Evolutionary conservation across 176 grass and related monocot species (phyloP), one percentile per base, ranked within the genome.

Genomic region (Carex parvula): DNA sequence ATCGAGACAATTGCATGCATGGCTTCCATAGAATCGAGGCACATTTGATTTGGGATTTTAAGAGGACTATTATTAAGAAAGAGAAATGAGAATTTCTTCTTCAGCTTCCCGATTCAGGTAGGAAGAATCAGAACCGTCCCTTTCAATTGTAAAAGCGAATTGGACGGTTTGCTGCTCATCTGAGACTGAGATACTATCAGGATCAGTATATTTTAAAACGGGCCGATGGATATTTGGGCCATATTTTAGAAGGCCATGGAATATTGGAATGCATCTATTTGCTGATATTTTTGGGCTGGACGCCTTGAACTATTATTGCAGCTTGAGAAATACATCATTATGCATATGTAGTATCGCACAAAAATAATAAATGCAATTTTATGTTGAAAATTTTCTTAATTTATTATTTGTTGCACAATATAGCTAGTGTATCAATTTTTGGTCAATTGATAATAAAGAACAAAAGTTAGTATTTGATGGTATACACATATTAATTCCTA

Each of bases 1-100:
- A 85, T 61, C 59, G 89, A 80, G 0, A 78, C 87, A 16, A 97
- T 57, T 5, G 52, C 63, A 60, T 5, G 52, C 63, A 60, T 89
- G 87, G 70, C 83, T 89, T 79, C 42, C 84, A 14, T 33, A 15
- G 60, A 66, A 66, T 66, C 3, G 2, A 66, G 14, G 64, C 64
- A 33, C 29, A 66, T 22, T 58, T 62, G 63, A 69, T 83, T 90
- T 44, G 42, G 1, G 42, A 44, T 44, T 42, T 44, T 44, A 44
- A 44, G 42, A 44, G 42, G 42, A 44, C 1, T 44, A 44, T 8
- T 44, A 26, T 74, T 53, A 11, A 84, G 88, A 21, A 65, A 48
- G 16, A 44, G 70, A 50, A 83, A 84, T 61, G 62, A 64, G 18
- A 82, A 42, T 20, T 62, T 46, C 72, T 35, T 64, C 64, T 57